Evolutionary conservation across 1,139 yeast genomes (phyloP).

Genomic region (Entelexis paramagnoliae): DNA sequence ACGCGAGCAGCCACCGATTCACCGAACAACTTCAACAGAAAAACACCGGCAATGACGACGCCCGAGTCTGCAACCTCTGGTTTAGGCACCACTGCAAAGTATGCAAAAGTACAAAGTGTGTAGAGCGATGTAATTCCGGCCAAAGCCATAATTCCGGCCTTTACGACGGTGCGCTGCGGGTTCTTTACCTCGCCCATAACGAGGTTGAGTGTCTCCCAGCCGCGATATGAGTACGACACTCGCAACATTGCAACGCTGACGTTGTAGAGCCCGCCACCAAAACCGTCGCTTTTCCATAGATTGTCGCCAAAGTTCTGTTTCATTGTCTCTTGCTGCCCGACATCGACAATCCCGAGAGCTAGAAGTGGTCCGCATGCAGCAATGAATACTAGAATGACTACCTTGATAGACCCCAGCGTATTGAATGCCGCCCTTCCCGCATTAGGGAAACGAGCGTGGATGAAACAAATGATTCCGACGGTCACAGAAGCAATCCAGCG

Average conservation of each 20-base stretch:
- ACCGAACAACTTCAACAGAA: conserved; percentile 62
- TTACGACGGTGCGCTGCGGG: conserved; percentile 55
- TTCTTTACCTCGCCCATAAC: conserved; percentile 59
- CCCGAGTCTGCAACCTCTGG: conserved; percentile 53
- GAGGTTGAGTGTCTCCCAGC: conserved; percentile 74
- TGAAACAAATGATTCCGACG: conserved; percentile 56
- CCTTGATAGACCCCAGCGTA: conserved; percentile 56
- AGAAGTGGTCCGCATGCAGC: conserved; percentile 53
- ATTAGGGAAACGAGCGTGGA: conserved; percentile 53
- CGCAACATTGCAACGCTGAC: conserved; percentile 46
- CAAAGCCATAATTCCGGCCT: conserved; percentile 65
- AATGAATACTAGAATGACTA: conserved; percentile 55
- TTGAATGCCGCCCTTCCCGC: conserved; percentile 58
- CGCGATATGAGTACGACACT: conserved; percentile 49
- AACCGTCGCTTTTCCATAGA: conserved; percentile 29
- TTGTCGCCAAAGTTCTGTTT: conserved; percentile 27
- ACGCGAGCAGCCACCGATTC: conserved; percentile 46
- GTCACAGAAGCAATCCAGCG: conserved; percentile 35
- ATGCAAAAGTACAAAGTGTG: conserved; percentile 59
- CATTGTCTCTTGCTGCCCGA: conserved; percentile 21
- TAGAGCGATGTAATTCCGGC: conserved; percentile 50
- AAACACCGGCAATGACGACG: conserved; percentile 63
- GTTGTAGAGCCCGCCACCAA: conserved; percentile 30
- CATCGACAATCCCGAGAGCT: conserved; percentile 24
- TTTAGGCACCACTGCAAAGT: conserved; percentile 68